These are phyloP conservation scores for Oropetium thomaeum DNA, from an alignment of 176 grass and related monocot genomes.

Conservation along the genomic window DNA sequence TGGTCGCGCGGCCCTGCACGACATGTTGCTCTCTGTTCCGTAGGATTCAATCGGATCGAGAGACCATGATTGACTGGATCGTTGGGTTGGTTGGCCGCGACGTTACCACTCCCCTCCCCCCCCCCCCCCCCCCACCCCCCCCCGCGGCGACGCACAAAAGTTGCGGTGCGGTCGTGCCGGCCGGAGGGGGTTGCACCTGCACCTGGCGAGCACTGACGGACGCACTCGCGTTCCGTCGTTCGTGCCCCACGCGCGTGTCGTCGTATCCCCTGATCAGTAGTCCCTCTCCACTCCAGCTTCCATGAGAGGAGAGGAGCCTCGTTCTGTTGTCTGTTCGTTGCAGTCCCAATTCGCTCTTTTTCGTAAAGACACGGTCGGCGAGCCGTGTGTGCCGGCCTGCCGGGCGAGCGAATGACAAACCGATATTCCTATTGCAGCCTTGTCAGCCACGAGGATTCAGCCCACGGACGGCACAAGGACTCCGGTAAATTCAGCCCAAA, in stretches of 20 bases:
- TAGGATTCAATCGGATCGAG: constrained; percentile 7
- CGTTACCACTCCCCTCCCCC: no score
- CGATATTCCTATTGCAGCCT: no score
- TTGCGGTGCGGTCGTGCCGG: no score
- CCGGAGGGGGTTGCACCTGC: constrained; percentile 18
- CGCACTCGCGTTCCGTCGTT: neutral
- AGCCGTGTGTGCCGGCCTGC: neutral
- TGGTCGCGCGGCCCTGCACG: neutral
- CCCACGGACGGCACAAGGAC: no score
- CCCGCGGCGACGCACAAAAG: neutral
- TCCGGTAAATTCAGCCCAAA: no score
- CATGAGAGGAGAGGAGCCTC: neutral
- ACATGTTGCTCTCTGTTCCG: neutral
- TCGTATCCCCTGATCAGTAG: neutral
- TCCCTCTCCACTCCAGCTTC: neutral
- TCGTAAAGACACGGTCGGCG: neutral
- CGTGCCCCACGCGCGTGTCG: neutral
- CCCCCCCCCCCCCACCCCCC: no score
- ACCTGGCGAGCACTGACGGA: constrained; percentile 36
- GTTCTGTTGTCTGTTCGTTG: neutral
- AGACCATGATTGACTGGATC: neutral
- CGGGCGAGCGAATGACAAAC: neutral
- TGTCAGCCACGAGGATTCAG: no score
- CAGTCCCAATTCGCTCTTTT: neutral
- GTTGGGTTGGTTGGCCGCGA: neutral